Evolutionary conservation across 2,329 filamentous ascomycete species (phyloP).

Genomic region (Nemania diffusa): DNA sequence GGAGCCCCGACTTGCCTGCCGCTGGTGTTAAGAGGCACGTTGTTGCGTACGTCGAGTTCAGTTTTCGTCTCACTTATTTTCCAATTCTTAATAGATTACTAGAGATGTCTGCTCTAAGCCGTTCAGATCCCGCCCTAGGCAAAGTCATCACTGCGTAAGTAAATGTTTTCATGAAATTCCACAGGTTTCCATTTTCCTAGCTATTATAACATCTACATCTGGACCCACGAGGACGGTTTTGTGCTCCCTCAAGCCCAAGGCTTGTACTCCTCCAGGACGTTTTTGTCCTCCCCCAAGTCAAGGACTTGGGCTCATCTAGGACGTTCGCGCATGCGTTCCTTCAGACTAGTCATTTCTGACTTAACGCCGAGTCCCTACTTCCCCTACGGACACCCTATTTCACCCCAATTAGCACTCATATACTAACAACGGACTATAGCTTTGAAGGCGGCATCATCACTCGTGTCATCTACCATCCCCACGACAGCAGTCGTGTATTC

Average conservation of each 20-base stretch:
- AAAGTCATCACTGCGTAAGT: slow-evolving; percentile 39
- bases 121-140: slow-evolving; percentile 31
- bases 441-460: slow-evolving; percentile 46
- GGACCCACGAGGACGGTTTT: too few relatives aligned
- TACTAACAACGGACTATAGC: slow-evolving; percentile 27
- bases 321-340: not conserved
- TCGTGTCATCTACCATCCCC: slow-evolving; percentile 42
- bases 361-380: not conserved
- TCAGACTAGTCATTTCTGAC: not conserved
- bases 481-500: slow-evolving; percentile 40
- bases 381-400: not conserved
- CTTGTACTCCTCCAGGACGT: not conserved
- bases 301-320: too few relatives aligned
- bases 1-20: not conserved
- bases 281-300: not conserved
- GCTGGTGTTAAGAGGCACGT: not conserved
- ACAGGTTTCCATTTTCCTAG: not conserved
- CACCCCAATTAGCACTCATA: not conserved
- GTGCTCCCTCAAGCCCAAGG: too few relatives aligned
- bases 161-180: not conserved
- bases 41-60: not conserved
- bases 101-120: slow-evolving; percentile 28
- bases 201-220: not conserved
- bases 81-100: not conserved
- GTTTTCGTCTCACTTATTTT: not conserved